These are phyloP conservation scores for Croton laevigatus DNA, from an alignment of 441 rosid species.

Conservation along the genomic window DNA sequence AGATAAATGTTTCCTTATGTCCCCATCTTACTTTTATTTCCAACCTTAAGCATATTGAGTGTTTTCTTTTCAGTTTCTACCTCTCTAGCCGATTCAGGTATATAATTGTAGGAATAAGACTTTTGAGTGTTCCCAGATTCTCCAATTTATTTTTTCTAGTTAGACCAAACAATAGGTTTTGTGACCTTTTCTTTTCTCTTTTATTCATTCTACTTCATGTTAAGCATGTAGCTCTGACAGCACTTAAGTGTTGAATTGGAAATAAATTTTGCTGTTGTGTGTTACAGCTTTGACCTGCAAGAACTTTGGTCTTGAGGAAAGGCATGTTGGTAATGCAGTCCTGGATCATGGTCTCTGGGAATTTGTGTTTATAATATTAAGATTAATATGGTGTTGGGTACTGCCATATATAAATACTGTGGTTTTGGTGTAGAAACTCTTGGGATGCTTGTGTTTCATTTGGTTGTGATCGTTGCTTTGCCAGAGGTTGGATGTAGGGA, in stretches of 20 bases:
- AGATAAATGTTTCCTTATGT: too few relatives aligned
- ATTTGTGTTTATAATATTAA: constrained; percentile 25
- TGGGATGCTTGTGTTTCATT: constrained; percentile 27
- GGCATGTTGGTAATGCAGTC: constrained; percentile 51
- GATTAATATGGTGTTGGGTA: constrained; percentile 33
- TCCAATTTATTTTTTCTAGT: neutral
- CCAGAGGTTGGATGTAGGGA: neutral
- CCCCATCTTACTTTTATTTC: neutral
- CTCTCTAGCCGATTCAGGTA: neutral
- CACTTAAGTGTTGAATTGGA: constrained; percentile 37
- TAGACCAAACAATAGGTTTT: neutral
- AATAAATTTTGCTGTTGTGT: constrained; percentile 61
- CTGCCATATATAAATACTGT: constrained; percentile 25
- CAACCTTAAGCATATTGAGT: too few relatives aligned
- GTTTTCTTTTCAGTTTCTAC: neutral
- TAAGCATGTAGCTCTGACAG: constrained; percentile 37
- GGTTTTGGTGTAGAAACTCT: constrained; percentile 25
- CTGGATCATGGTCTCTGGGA: constrained; percentile 38
- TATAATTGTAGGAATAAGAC: neutral
- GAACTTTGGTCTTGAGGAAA: constrained; percentile 63
- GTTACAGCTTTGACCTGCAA: constrained; percentile 69
- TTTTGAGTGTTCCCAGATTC: neutral
- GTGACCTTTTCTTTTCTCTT: neutral
- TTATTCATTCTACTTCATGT: constrained; percentile 22
- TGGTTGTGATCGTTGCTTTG: constrained; percentile 2